These are phyloP conservation scores for Penicillium pancosmium DNA, from an alignment of 495 filamentous ascomycete species.

Conservation along the genomic window DNA sequence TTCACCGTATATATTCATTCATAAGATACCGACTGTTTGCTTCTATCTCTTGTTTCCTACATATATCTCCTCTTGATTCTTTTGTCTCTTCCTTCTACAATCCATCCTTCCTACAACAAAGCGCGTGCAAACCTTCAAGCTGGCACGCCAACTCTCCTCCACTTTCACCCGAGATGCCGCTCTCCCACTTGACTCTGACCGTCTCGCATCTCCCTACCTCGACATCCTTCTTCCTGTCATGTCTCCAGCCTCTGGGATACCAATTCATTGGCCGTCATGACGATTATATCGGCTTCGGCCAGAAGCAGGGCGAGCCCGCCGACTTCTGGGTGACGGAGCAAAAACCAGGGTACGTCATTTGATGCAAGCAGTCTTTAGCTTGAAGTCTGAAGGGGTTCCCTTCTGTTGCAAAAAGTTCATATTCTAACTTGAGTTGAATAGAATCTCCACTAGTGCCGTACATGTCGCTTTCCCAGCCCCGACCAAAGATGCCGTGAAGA, in stretches of 20 bases:
- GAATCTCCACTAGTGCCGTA: slow-evolving; percentile 51
- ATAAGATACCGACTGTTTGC: slow-evolving; percentile 25
- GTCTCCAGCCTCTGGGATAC: slow-evolving; percentile 75
- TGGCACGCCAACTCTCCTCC: slow-evolving; percentile 19
- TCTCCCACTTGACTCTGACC: slow-evolving; percentile 61
- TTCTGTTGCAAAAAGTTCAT: not conserved
- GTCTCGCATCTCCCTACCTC: slow-evolving; percentile 78
- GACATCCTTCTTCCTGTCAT: slow-evolving; percentile 77
- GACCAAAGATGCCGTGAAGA: slow-evolving; percentile 52
- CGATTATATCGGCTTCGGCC: slow-evolving; percentile 60
- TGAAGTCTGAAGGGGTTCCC: not conserved
- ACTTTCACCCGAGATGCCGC: slow-evolving; percentile 48
- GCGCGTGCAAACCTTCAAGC: slow-evolving; percentile 3
- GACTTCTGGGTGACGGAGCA: slow-evolving; percentile 63
- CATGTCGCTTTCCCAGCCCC: slow-evolving; percentile 63
- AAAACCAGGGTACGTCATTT: slow-evolving; percentile 50
- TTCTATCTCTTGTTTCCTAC: slow-evolving; percentile 29
- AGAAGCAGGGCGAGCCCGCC: slow-evolving; percentile 51
- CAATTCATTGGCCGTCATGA: slow-evolving; percentile 62
- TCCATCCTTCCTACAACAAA: not conserved
- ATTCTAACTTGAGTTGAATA: slow-evolving; percentile 30
- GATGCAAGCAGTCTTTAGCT: not conserved
- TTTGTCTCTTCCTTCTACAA: slow-evolving; percentile 33
- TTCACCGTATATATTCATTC: slow-evolving; percentile 30
- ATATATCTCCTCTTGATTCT: slow-evolving; percentile 14